Evolutionary conservation across 2,329 filamentous ascomycete species (phyloP), one percentile per base, ranked within the genome.

Genomic region (Ilyonectria sp.): DNA sequence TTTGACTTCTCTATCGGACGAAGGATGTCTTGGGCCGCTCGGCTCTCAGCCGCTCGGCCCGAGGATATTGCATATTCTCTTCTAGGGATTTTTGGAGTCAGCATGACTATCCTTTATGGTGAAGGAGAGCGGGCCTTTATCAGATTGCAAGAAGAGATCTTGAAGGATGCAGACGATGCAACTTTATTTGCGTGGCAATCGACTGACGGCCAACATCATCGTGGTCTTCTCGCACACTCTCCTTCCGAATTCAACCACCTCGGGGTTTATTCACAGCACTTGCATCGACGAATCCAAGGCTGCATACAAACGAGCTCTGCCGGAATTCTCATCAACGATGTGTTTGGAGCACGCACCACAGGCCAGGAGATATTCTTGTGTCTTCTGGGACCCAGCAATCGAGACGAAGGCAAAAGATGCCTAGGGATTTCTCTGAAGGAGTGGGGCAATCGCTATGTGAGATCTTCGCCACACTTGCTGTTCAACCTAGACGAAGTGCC

Each of bases 11-110:
- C 43, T 1, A 52, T 57, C 19, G 60, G 33, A n/a, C 49, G 33
- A 10, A 57, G 35, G 17, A 56, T 63, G 33, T 63, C 60, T 3
- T 63, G 60, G 60, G 53, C 60, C 19, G 53, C 60, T 7, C 19
- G 13, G 0, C 46, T 63, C 9, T 52, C 46, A 1, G n/a, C 73
- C 1, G 74, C 60, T 1, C 69, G 72, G 10, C 23, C 56, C 29
- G 72, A 79, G 57, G 75, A 80, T 46, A 26, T 53, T 2, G 74
- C 78, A 0, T 79, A 79, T 53, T 76, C 69, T 10, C 61, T 80
- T 0, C 59, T 80, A 3, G 79, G 78, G 0, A 60, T 79, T 7
- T 78, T 80, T 11, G 70, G 67, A 6, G 63, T 80, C 0, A 73
- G 69, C n/a, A 76, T 80, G 69, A 71, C 75, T 1, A 63, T 79